Evolutionary conservation across 208 protist genomes (phyloP).

Genomic region (Trypanosoma boissoni): DNA sequence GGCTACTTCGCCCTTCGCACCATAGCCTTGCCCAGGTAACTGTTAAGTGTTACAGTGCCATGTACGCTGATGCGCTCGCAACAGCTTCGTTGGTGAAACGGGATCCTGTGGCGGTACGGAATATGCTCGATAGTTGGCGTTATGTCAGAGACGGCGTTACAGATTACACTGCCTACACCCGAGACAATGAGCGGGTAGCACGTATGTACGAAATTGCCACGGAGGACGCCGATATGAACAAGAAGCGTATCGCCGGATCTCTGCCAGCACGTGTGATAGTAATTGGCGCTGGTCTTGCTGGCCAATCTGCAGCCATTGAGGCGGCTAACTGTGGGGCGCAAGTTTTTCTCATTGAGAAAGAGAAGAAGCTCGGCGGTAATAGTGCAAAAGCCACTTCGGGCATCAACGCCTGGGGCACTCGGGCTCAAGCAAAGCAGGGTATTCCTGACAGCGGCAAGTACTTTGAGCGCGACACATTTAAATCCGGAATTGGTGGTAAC

Average conservation of each 20-base stretch:
- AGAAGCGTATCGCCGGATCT: constrained; percentile 51
- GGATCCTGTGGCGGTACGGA: constrained; percentile 45
- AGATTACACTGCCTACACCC: constrained; percentile 43
- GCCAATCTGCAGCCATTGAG: constrained; percentile 82
- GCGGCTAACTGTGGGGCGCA: constrained; percentile 73
- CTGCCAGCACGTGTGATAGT: constrained; percentile 72
- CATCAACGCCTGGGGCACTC: constrained; percentile 93
- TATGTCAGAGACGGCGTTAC: constrained; percentile 46
- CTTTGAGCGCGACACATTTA: constrained; percentile 83
- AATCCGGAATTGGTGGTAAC: constrained; percentile 57
- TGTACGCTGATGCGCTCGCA: constrained; percentile 81
- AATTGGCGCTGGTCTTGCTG: constrained; percentile 84
- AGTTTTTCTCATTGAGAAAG: constrained; percentile 92
- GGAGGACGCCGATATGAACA: constrained; percentile 47
- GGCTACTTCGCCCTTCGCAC: constrained; percentile 26
- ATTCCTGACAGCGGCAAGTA: constrained; percentile 65
- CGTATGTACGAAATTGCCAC: constrained; percentile 69
- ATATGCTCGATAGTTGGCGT: constrained; percentile 59
- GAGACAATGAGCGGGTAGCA: constrained; percentile 55
- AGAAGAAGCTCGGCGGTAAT: constrained; percentile 90
- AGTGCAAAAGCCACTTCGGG: constrained; percentile 95
- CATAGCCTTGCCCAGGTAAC: constrained; percentile 56
- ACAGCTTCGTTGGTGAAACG: constrained; percentile 68
- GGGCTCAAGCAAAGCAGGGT: constrained; percentile 70
- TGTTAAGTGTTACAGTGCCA: constrained; percentile 76